phyloP scores from a whole-genome alignment of 23 red algal genomes.

The Gracilaria vermiculophylla region DNA sequence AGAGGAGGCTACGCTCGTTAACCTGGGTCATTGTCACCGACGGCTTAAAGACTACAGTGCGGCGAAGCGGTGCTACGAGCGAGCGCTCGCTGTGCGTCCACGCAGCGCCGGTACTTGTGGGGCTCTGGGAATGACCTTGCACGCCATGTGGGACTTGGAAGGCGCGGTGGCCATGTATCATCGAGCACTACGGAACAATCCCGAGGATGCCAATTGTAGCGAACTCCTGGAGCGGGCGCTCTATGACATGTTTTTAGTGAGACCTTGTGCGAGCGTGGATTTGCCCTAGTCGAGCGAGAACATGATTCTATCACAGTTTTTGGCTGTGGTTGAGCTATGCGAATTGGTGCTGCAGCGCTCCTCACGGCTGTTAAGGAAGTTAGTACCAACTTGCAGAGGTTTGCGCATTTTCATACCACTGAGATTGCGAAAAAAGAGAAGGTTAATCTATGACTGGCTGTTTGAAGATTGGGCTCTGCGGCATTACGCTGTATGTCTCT shows the following conservation, averaged over 20 bases:
- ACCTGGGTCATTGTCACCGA: constrained; percentile 61
- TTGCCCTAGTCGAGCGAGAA: background rate
- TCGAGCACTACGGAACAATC: constrained; percentile 44
- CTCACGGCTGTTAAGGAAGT: background rate
- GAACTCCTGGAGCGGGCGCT: constrained; percentile 54
- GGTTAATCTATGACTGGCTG: constrained; percentile 18
- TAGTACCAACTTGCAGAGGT: background rate
- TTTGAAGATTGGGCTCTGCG: constrained; percentile 23
- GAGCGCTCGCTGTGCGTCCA: constrained; percentile 39
- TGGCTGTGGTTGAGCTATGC: background rate
- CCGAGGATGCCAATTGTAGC: constrained; percentile 45
- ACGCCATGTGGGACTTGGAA: constrained; percentile 43
- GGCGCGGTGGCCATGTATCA: constrained; percentile 63
- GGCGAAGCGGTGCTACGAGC: constrained; percentile 55
- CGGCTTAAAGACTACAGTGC: constrained; percentile 25
- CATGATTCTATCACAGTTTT: background rate
- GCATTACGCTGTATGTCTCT: constrained; percentile 34
- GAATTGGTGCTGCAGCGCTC: background rate
- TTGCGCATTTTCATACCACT: background rate
- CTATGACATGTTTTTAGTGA: constrained; percentile 48
- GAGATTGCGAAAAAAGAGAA: too few relatives aligned
- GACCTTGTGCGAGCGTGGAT: background rate
- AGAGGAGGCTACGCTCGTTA: constrained; percentile 61
- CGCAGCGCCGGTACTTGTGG: constrained; percentile 39
- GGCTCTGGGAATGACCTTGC: constrained; percentile 66